phyloP scores from a whole-genome alignment of 2,329 filamentous ascomycete species.

The Polytolypa hystricis region DNA sequence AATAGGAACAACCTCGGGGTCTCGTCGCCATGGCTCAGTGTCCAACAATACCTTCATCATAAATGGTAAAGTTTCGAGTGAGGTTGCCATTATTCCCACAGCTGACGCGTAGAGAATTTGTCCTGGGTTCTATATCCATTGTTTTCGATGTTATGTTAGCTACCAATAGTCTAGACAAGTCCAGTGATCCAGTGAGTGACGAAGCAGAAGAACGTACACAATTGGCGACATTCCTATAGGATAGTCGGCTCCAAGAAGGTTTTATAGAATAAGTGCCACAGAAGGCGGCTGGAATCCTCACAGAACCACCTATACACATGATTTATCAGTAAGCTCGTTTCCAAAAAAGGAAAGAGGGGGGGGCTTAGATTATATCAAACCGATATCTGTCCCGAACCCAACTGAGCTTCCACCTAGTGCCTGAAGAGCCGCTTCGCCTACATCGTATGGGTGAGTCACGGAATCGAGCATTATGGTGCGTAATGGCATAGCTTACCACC shows the following conservation, averaged over 20 bases:
- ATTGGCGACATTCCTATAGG: neutral
- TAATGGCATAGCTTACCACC: too few relatives aligned
- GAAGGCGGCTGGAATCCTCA: constrained; percentile 30
- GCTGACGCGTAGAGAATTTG: constrained; percentile 53
- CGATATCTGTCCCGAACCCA: constrained; percentile 56
- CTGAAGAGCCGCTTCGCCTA: constrained; percentile 56
- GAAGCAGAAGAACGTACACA: constrained; percentile 39
- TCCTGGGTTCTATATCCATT: constrained; percentile 54
- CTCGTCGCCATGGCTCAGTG: constrained; percentile 42
- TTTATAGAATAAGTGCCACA: neutral
- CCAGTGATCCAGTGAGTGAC: too few relatives aligned
- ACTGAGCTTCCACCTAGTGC: constrained; percentile 46
- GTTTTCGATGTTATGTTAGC: too few relatives aligned
- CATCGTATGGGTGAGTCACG: too few relatives aligned
- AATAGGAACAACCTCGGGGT: constrained; percentile 43
- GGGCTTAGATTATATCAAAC: constrained; percentile 38
- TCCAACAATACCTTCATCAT: constrained; percentile 40
- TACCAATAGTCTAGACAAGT: too few relatives aligned
- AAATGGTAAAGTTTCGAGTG: constrained; percentile 39
- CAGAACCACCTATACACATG: constrained; percentile 39
- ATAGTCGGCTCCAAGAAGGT: too few relatives aligned
- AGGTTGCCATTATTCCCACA: constrained; percentile 49
- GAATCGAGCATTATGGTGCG: too few relatives aligned
- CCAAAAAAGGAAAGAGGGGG: too few relatives aligned
- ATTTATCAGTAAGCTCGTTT: too few relatives aligned